phyloP scores from a whole-genome alignment of 2,329 filamentous ascomycete species.

The Cladophialophora chaetospira region DNA sequence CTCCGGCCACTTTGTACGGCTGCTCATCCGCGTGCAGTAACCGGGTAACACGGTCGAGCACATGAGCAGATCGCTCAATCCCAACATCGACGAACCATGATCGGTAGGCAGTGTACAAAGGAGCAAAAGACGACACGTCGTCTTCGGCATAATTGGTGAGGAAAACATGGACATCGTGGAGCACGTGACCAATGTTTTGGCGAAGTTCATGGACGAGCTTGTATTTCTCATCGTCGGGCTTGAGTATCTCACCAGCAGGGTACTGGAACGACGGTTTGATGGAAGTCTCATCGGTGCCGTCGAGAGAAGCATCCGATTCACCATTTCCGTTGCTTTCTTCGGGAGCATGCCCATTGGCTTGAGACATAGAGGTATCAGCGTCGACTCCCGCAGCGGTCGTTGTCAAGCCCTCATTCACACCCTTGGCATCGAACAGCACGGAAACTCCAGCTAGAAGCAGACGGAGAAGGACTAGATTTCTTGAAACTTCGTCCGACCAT shows the following conservation, averaged over 20 bases:
- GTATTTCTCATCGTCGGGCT: conserved; percentile 66
- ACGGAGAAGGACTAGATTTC: conserved; percentile 82
- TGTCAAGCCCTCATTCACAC: conserved; percentile 59
- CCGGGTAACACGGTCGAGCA: conserved; percentile 81
- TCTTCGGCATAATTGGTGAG: conserved; percentile 84
- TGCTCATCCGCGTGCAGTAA: conserved; percentile 84
- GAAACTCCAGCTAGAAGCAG: conserved; percentile 90
- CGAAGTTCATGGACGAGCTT: conserved; percentile 76
- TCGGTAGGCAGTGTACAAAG: conserved; percentile 86
- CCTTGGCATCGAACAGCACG: conserved; percentile 79
- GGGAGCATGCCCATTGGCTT: conserved; percentile 40
- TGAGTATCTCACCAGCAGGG: conserved; percentile 79
- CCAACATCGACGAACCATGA: conserved; percentile 98
- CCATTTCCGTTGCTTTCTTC: conserved; percentile 34
- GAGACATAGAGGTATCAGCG: conserved; percentile 48
- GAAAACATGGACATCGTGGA: conserved; percentile 84
- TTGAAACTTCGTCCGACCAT: conserved; percentile 95
- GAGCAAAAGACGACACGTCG: conserved; percentile 92
- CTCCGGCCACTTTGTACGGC: conserved; percentile 90
- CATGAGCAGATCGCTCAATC: conserved; percentile 91
- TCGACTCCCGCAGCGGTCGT: conserved; percentile 43
- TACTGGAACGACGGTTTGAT: conserved; percentile 86
- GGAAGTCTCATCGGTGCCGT: conserved; percentile 59
- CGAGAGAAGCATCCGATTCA: conserved; percentile 55
- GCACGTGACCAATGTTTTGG: conserved; percentile 73